Percentiles rank a stretch among this genome's conserved stretches.
Conservation (phyloP, 2,329 filamentous ascomycete genomes). For the Fusarium kyushuense region DNA sequence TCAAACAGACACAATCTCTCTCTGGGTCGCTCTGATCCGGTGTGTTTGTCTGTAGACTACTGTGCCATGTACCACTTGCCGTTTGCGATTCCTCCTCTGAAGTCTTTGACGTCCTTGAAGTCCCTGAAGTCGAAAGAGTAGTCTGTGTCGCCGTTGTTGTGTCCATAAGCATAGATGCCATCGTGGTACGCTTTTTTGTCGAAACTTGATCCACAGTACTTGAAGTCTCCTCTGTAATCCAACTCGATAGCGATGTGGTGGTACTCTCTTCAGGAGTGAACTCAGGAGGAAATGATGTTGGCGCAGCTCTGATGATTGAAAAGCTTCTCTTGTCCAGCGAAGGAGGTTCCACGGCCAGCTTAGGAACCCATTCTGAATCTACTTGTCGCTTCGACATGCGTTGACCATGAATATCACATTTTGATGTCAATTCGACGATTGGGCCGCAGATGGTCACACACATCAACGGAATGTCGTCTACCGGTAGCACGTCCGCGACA, state of each 20-base stretch:
- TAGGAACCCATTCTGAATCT: conserved; percentile 37
- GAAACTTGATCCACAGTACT: conserved; percentile 14
- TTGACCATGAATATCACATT: conserved; percentile 50
- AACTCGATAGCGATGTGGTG: conserved; percentile 18
- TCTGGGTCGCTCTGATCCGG: conserved; percentile 48
- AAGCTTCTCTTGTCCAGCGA: conserved; percentile 45
- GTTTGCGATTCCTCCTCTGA: not conserved
- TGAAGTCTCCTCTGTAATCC: conserved; percentile 11
- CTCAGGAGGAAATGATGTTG: conserved; percentile 48
- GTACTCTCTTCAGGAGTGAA: conserved; percentile 26
- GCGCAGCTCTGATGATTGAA: conserved; percentile 49
- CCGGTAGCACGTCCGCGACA: conserved; percentile 50
- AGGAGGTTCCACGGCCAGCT: conserved; percentile 37
- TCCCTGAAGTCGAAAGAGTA: conserved; percentile 9
- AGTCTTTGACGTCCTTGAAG: not conserved
- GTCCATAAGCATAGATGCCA: conserved; percentile 13
- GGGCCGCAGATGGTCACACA: conserved; percentile 59
- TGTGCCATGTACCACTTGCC: conserved; percentile 19
- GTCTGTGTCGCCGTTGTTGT: conserved; percentile 18
- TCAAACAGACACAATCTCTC: conserved; percentile 54
- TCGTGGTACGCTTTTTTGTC: conserved; percentile 5
- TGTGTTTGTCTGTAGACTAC: conserved; percentile 32
- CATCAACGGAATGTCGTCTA: conserved; percentile 54
- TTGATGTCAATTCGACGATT: conserved; percentile 57
- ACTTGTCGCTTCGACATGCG: conserved; percentile 47